Evolutionary conservation across 441 rosid genomes (phyloP).

Genomic region (Erodium chrysanthum): DNA sequence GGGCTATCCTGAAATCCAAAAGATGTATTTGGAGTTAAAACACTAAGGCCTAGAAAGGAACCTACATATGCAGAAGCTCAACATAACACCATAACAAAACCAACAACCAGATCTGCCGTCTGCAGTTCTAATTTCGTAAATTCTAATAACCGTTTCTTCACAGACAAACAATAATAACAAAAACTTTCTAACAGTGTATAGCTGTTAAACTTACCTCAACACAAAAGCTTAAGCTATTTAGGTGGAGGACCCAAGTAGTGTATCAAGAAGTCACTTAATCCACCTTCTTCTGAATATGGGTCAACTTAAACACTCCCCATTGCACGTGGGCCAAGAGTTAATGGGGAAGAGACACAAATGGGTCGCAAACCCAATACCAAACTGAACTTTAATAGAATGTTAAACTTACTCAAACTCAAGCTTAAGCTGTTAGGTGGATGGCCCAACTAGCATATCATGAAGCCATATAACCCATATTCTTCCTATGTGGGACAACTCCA

Average conservation of each 20-base stretch:
- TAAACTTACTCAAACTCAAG: background rate
- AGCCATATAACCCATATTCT: background rate
- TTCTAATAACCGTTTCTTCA: background rate
- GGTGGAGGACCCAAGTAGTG: background rate
- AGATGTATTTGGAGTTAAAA: conserved; percentile 10
- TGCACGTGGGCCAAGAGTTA: background rate
- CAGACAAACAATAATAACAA: background rate
- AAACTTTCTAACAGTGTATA: background rate
- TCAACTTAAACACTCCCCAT: background rate
- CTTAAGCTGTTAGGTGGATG: background rate
- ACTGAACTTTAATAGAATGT: background rate
- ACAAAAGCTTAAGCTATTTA: background rate
- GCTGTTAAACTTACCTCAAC: background rate
- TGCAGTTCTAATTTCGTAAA: conserved; percentile 1
- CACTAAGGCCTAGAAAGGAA: background rate
- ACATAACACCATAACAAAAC: conserved; percentile 7
- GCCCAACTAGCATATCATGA: background rate
- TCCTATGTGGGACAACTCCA: background rate
- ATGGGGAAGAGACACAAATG: background rate
- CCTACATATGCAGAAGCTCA: background rate
- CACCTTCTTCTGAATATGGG: background rate
- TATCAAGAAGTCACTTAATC: background rate
- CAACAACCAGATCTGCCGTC: background rate
- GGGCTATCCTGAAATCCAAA: conserved; percentile 46
- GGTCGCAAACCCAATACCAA: background rate